A percentile compares a stretch with the other conserved stretches of the same genome.
These are phyloP conservation scores for Debaryomyces maramus DNA, from an alignment of 805 yeast species.

Conservation along the genomic window DNA sequence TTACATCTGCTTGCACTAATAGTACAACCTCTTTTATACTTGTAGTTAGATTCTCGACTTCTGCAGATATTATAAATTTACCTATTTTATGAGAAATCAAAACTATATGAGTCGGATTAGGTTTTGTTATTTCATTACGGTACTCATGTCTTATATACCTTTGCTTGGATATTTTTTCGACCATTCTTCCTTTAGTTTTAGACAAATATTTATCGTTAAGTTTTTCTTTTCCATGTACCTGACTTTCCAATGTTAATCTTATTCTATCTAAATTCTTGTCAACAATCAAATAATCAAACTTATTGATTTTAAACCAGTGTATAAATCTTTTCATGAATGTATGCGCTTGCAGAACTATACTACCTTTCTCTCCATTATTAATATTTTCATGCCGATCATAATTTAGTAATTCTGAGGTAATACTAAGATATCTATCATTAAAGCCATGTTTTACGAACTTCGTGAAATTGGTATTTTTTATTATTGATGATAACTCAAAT, in stretches of 20 bases:
- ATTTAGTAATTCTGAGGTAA: background rate
- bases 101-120: conserved; percentile 9
- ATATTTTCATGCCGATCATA: background rate
- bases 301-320: conserved; percentile 10
- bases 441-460: background rate
- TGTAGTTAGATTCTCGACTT: conserved; percentile 4
- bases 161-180: background rate
- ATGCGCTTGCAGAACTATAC: background rate
- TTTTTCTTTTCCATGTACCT: background rate
- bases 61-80: conserved; percentile 5
- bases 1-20: conserved; percentile 6
- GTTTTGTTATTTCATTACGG: background rate
- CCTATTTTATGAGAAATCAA: conserved; percentile 5
- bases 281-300: conserved; percentile 7
- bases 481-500: conserved; percentile 1
- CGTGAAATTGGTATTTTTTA: conserved; percentile 3
- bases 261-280: background rate
- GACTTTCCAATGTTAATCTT: background rate
- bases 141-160: conserved; percentile 1
- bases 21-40: conserved; percentile 1
- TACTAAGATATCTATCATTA: background rate
- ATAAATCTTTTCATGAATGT: conserved; percentile 3
- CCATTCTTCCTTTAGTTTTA: background rate
- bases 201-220: background rate
- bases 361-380: background rate